These are phyloP conservation scores for Thelephora aurantiotincta DNA, from an alignment of 768 basidiomycete genomes.

Conservation along the genomic window DNA sequence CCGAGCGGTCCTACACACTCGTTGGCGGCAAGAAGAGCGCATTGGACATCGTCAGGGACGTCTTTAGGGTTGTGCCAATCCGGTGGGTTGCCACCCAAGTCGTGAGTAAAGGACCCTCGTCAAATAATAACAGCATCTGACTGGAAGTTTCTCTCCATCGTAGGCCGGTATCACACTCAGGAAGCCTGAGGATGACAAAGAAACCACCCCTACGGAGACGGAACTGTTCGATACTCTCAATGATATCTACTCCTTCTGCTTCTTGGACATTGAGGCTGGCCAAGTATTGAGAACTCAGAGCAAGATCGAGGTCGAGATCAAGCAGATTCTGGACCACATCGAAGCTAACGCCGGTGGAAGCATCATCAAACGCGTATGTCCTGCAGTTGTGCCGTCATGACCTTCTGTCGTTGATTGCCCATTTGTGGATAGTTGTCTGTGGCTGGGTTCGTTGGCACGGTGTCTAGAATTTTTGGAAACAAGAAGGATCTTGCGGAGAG, in stretches of 20 bases:
- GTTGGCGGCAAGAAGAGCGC: slow-evolving; percentile 37
- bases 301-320: slow-evolving; percentile 36
- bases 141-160: background rate
- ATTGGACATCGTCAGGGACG: slow-evolving; percentile 57
- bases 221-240: slow-evolving; percentile 51
- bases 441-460: slow-evolving; percentile 28
- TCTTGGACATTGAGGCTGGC: slow-evolving; percentile 53
- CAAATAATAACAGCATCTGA: slow-evolving; percentile 2
- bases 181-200: slow-evolving; percentile 26
- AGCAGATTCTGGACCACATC: slow-evolving; percentile 42
- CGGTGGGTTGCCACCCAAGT: slow-evolving; percentile 59
- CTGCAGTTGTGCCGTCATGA: background rate
- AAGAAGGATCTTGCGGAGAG: slow-evolving; percentile 41
- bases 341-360: slow-evolving; percentile 29
- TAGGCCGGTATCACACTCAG: slow-evolving; percentile 68
- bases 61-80: slow-evolving; percentile 50
- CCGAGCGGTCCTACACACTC: slow-evolving; percentile 35
- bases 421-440: slow-evolving; percentile 16
- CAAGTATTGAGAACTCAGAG: slow-evolving; percentile 41
- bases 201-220: slow-evolving; percentile 47
- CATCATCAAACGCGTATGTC: slow-evolving; percentile 18
- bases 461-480: slow-evolving; percentile 30
- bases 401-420: background rate
- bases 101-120: slow-evolving; percentile 25
- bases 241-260: slow-evolving; percentile 65